Base-by-base conservation (phyloP, 805 yeast genomes). In the Tetrapisispora iriomotensis region DNA sequence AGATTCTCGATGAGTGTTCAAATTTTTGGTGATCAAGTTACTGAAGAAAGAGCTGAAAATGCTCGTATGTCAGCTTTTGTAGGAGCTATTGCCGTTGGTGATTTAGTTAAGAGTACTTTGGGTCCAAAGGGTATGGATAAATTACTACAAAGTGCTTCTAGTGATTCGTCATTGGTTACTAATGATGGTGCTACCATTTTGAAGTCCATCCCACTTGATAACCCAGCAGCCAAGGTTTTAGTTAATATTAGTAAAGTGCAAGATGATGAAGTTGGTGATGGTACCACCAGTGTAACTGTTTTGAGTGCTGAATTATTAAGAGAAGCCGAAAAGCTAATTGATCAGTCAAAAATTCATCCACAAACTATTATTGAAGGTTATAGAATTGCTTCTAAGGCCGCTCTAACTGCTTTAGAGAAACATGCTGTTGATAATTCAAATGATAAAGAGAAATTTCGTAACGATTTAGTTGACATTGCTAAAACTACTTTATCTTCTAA, bases 41-140 rank as follows among this genome's bases (percentile, higher is more conserved):
- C 92, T 6, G 98, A 90, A 65, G 98, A 90, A 66, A 77, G 96
- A 56, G 98, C 92, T 33, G 98, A 92, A 64, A 88, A 90, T 65
- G 98, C 98, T 39, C 87, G 98, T 69, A 71, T 90, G 68, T 84
- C 96, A 6, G 86, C 98, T 2, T 92, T 92, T 62, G 94, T 92
- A 9, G 98, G 98, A 36, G 98, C 98, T 48, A 90, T 92, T 58
- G 99, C 98, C 29, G 98, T 92, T 26, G 99, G 98, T 38, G 98
- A 92, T 62, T 72, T 92, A 45, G 98, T 90, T 34, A 90, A 90
- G 63, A 75, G 86, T 23, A 82, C 98, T 3, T 68, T 92, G 47
- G 99, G 99, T 13, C 99, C 99, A 45, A 90, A 92, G 59, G 99
- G 99, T 46, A 90, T 92, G 97, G 99, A 92, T 63, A 92, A 92